Percentiles rank a stretch among this genome's conserved stretches.
Evolutionary conservation across 2,329 filamentous ascomycete genomes (phyloP).

Genomic region (Metarhizium humberi): DNA sequence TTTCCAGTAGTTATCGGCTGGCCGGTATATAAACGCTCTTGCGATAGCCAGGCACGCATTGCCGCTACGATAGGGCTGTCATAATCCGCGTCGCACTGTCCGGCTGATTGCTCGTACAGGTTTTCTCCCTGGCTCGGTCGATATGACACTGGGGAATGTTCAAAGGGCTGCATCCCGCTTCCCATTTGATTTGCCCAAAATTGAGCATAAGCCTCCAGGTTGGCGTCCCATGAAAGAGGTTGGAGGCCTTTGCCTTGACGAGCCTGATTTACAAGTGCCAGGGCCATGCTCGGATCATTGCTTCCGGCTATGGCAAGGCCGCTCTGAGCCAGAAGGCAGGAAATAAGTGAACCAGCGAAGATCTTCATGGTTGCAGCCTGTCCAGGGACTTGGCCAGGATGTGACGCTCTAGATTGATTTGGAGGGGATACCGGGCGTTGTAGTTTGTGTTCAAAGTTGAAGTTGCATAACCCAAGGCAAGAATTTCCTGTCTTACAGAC

Average conservation of each 20-base stretch:
- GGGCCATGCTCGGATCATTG: constrained; percentile 15
- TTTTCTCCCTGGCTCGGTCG: constrained; percentile 26
- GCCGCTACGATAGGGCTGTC: constrained; percentile 20
- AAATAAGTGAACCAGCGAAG: background rate
- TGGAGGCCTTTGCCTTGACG: constrained; percentile 17
- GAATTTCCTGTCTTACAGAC: background rate
- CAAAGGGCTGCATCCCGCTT: constrained; percentile 17
- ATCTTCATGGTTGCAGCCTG: constrained; percentile 4
- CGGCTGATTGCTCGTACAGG: constrained; percentile 21
- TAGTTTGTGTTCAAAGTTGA: background rate
- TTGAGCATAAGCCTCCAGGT: constrained; percentile 22
- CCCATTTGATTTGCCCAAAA: constrained; percentile 26
- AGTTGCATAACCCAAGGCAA: background rate
- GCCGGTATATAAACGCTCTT: constrained; percentile 19
- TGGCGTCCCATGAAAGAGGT: constrained; percentile 19
- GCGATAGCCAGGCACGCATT: constrained; percentile 20
- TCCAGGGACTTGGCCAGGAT: background rate
- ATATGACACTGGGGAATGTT: constrained; percentile 19
- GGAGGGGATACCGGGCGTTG: too few species aligned
- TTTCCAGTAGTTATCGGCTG: constrained; percentile 21
- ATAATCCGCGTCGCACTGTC: constrained; percentile 19
- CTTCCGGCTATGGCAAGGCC: constrained; percentile 7
- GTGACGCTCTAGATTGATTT: background rate
- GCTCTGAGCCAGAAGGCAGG: constrained; percentile 5
- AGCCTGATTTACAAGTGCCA: constrained; percentile 22